Evolutionary conservation across 1,139 yeast genomes (phyloP), one percentile per base, ranked within the genome.

Genomic region (Candida frijolesensis): DNA sequence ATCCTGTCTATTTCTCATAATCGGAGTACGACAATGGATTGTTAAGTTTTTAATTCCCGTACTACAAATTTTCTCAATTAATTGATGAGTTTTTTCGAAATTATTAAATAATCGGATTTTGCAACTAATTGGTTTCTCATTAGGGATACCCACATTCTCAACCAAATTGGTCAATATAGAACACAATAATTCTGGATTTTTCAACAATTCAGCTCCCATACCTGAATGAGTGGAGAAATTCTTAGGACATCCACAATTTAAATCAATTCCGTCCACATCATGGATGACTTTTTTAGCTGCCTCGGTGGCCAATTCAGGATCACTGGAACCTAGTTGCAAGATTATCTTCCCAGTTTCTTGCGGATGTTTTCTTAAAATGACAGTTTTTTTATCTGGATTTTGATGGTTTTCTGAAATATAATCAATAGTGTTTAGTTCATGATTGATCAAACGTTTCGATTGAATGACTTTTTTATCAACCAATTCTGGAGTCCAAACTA

Each of bases 191-290:
- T 89, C 96, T 0, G 98, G 97, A 0, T 92, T 89, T 44, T 80
- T 74, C 52, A 94, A 74, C 45, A 94, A 73, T 0, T 96, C 97
- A 2, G 98, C 97, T 4, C 99, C 99, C 98, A 94, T 94, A 1
- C 99, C 99, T 0, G 95, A 79, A 66, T 91, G 97, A 2, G 90
- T 79, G 1, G 91, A 85, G 60, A 89, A 89, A 54, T 87, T 92
- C 63, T 90, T 91, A 2, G 99, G 99, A 69, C 99, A 94, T 4
- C 99, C 99, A 40, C 97, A 90, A 66, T 94, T 94, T 54, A 94
- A 80, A 65, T 94, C 99, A 12, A 94, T 87, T 8, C 96, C 98
- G 54, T 85, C 91, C 1, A 94, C 98, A 66, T 94, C 99, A 1
- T 76, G 63, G 14, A 92, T 90, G 2, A 94, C 89, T 45, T 85